A percentile compares a stretch with the other conserved stretches of the same genome.
Conservation (phyloP, 140 eudicot species). For the Erigeron philadelphicus region DNA sequence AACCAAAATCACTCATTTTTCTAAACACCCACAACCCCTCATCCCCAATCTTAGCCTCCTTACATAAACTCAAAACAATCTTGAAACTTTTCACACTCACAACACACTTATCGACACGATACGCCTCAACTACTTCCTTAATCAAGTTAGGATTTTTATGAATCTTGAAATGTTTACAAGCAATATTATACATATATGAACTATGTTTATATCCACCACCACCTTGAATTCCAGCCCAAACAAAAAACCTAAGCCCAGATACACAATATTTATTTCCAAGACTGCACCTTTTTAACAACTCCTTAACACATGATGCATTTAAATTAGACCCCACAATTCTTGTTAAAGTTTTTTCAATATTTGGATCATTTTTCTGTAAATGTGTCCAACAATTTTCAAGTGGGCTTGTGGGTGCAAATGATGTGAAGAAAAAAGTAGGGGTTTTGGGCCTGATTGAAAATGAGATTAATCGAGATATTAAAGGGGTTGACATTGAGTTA, state of each 20-base stretch:
- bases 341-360: conserved; percentile 52
- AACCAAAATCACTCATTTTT: conserved; percentile 58
- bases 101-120: conserved; percentile 33
- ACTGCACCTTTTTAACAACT: conserved; percentile 49
- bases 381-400: conserved; percentile 48
- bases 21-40: conserved; percentile 75
- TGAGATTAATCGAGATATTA: conserved; percentile 27
- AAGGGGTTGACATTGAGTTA: conserved; percentile 23
- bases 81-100: conserved; percentile 55
- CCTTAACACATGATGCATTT: conserved; percentile 42
- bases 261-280: conserved; percentile 37
- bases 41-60: conserved; percentile 53
- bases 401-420: conserved; percentile 24
- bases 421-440: conserved; percentile 27
- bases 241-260: conserved; percentile 73
- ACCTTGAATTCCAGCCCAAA: conserved; percentile 78
- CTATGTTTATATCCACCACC: conserved; percentile 52
- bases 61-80: conserved; percentile 65
- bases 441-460: conserved; percentile 23
- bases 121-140: conserved; percentile 51
- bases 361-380: conserved; percentile 36
- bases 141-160: conserved; percentile 37
- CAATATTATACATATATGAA: conserved; percentile 54
- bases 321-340: conserved; percentile 36
- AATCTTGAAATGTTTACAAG: conserved; percentile 48